These are phyloP conservation scores for Boletales sp. DNA, from an alignment of 768 basidiomycete species.

Conservation along the genomic window DNA sequence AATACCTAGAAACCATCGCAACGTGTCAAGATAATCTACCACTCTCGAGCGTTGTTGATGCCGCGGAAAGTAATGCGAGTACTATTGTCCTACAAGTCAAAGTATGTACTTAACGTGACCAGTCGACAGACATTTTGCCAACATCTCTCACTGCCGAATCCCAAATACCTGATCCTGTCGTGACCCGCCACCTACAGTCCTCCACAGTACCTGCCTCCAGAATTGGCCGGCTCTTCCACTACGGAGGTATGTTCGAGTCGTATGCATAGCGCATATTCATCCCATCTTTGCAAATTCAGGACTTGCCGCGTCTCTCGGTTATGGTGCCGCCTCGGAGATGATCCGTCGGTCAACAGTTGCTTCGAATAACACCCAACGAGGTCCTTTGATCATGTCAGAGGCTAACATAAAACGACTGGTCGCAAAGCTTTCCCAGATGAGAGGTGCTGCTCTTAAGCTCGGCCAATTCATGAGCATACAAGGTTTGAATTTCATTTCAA, in stretches of 20 bases:
- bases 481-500: constrained; percentile 38
- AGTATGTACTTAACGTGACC: background rate
- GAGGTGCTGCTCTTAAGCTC: constrained; percentile 93
- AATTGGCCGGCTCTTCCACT: constrained; percentile 88
- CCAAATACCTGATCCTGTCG: background rate
- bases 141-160: background rate
- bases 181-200: constrained; percentile 54
- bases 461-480: constrained; percentile 99
- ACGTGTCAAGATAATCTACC: background rate
- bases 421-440: constrained; percentile 90
- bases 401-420: constrained; percentile 89
- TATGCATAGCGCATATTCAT: background rate
- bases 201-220: constrained; percentile 91
- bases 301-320: constrained; percentile 82
- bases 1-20: no score
- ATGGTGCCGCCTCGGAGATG: constrained; percentile 87
- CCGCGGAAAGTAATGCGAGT: background rate
- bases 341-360: constrained; percentile 60
- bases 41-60: background rate
- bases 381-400: constrained; percentile 82
- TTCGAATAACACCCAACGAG: constrained; percentile 28
- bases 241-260: constrained; percentile 61
- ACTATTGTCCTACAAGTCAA: no score
- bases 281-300: constrained; percentile 45
- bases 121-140: constrained; percentile 2